Conservation (phyloP, 2,329 filamentous ascomycete species). For the Sclerotinia sclerotiorum region DNA sequence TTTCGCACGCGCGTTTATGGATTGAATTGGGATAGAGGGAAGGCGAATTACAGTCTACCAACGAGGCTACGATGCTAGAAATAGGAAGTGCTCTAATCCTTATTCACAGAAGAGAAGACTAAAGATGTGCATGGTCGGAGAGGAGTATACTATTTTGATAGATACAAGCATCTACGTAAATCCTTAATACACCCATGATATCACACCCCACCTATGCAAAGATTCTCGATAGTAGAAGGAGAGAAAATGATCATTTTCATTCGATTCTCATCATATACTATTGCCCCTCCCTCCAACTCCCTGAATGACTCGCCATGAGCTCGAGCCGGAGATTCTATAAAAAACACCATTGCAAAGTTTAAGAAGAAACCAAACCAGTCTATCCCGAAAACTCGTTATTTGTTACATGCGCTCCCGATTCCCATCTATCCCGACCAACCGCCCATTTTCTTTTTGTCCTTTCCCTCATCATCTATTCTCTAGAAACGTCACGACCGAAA, state of each 20-base stretch:
- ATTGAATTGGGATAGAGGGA: not conserved
- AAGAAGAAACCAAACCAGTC: conserved; percentile 14
- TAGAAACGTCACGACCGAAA: conserved; percentile 91
- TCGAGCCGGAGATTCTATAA: conserved; percentile 29
- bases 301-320: conserved; percentile 18
- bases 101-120: not conserved
- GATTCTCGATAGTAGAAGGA: not conserved
- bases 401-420: conserved; percentile 21
- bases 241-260: conserved; percentile 6
- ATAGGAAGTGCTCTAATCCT: not conserved
- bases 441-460: not conserved
- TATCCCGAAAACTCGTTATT: conserved; percentile 22
- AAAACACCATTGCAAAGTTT: conserved; percentile 15
- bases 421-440: conserved; percentile 19
- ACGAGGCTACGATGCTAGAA: not conserved
- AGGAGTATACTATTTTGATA: not conserved
- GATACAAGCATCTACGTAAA: conserved; percentile 1
- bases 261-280: not conserved
- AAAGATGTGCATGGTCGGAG: not conserved
- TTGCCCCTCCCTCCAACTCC: conserved; percentile 3
- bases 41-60: not conserved
- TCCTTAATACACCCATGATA: not conserved
- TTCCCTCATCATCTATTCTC: conserved; percentile 58
- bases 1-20: not conserved
- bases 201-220: not conserved